Evolutionary conservation across 176 grass and related monocot genomes (phyloP).

Genomic region (Musa acuminata): DNA sequence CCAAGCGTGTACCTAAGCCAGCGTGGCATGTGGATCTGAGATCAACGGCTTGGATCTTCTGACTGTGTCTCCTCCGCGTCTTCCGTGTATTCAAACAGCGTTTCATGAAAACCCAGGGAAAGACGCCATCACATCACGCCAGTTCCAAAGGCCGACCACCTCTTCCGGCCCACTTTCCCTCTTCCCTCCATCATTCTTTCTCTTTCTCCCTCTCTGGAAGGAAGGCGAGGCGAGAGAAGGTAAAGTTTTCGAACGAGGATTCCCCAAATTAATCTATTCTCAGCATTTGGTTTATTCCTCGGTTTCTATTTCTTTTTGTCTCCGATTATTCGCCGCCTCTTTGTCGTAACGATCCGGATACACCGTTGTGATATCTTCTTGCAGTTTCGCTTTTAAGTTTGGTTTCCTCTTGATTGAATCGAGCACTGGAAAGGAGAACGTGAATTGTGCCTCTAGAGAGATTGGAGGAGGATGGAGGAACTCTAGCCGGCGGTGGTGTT

Average conservation of each 20-base stretch:
- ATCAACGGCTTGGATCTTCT: too few relatives aligned
- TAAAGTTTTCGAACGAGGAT: not conserved
- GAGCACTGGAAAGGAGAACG: not conserved
- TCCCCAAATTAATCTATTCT: not conserved
- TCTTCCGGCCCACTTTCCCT: slow-evolving; percentile 20
- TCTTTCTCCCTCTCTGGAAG: slow-evolving; percentile 1
- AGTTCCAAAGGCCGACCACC: slow-evolving; percentile 31
- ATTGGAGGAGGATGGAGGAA: slow-evolving; percentile 2
- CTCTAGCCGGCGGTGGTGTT: slow-evolving; percentile 23
- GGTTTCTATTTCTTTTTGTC: not conserved
- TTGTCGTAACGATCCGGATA: not conserved
- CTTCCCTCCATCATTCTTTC: not conserved
- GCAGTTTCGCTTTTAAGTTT: too few relatives aligned
- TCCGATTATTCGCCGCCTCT: not conserved
- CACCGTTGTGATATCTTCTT: not conserved
- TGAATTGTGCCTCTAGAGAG: not conserved
- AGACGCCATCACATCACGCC: not conserved
- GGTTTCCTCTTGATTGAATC: not conserved
- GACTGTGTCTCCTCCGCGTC: too few relatives aligned
- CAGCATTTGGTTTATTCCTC: not conserved
- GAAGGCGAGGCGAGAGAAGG: not conserved
- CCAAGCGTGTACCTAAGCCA: too few relatives aligned
- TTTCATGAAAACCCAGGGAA: too few relatives aligned
- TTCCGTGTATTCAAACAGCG: too few relatives aligned
- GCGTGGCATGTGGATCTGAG: too few relatives aligned